Percentiles rank a stretch among this genome's conserved stretches.
phyloP scores from a whole-genome alignment of 2,329 filamentous ascomycete genomes.

The Coniochaeta ligniaria region DNA sequence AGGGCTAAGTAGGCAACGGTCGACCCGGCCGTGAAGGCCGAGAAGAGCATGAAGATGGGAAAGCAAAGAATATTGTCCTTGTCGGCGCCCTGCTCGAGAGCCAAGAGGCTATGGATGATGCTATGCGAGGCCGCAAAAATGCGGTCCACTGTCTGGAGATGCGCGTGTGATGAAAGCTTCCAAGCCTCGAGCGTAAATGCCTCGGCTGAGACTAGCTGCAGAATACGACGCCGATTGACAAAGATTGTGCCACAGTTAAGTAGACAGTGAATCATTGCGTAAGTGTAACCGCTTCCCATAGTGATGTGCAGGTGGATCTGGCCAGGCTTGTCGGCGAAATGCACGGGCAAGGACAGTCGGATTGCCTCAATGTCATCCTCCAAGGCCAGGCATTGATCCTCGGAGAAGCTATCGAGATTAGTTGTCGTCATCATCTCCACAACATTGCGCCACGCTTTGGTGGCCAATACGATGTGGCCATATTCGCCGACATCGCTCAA shows the following conservation, averaged over 20 bases:
- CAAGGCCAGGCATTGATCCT: conserved; percentile 42
- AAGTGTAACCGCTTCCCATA: conserved; percentile 56
- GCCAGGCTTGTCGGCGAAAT: conserved; percentile 53
- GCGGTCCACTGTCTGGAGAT: conserved; percentile 44
- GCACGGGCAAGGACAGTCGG: conserved; percentile 46
- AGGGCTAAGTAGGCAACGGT: conserved; percentile 57
- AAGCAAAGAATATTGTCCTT: conserved; percentile 54
- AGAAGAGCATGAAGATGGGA: conserved; percentile 58
- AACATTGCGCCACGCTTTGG: conserved; percentile 54
- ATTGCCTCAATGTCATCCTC: conserved; percentile 49
- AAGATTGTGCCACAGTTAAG: conserved; percentile 55
- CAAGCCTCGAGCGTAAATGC: conserved; percentile 47
- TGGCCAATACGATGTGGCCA: conserved; percentile 53
- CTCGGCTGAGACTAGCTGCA: conserved; percentile 48
- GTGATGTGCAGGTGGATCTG: conserved; percentile 57
- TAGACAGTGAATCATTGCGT: conserved; percentile 55
- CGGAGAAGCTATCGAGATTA: conserved; percentile 42
- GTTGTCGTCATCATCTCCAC: conserved; percentile 54
- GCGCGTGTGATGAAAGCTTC: conserved; percentile 39
- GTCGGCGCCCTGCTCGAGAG: conserved; percentile 48
- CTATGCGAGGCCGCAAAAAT: conserved; percentile 53
- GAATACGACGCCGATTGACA: conserved; percentile 50
- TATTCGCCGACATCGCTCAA: conserved; percentile 53
- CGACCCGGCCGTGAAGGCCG: conserved; percentile 53
- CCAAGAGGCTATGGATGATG: conserved; percentile 47